Evolutionary conservation across 2,329 filamentous ascomycete genomes (phyloP).

Genomic region (Diaporthe vexans): DNA sequence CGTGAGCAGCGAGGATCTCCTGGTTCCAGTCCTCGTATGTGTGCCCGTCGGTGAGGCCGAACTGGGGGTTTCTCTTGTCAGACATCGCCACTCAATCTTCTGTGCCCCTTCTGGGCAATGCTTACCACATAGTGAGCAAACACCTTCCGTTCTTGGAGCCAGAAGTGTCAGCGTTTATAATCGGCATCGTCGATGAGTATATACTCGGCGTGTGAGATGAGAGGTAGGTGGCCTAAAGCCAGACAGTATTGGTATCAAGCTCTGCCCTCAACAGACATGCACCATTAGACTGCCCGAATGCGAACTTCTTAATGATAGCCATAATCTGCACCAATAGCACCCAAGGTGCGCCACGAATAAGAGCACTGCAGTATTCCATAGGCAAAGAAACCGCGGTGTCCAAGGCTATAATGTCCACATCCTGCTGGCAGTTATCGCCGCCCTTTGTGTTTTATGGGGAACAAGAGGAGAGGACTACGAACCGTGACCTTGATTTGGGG

Average conservation of each 20-base stretch:
- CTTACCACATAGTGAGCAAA: slow-evolving; percentile 50
- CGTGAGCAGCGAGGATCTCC: slow-evolving; percentile 52
- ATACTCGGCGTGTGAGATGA: neutral
- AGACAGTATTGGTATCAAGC: neutral
- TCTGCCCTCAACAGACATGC: neutral
- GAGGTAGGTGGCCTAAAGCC: too few species aligned
- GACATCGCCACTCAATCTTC: neutral
- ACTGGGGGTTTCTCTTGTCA: slow-evolving; percentile 40
- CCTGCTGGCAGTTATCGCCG: too few species aligned
- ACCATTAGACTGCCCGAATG: too few species aligned
- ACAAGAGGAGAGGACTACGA: neutral
- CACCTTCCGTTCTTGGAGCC: slow-evolving; percentile 42
- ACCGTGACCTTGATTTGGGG: neutral
- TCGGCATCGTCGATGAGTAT: neutral
- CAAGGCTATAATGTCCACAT: neutral
- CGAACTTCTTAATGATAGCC: too few species aligned
- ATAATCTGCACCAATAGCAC: neutral
- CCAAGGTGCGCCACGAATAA: too few species aligned
- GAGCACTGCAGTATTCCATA: neutral
- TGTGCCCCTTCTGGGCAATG: neutral
- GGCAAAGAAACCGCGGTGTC: neutral
- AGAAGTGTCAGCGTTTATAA: neutral
- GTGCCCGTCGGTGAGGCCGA: slow-evolving; percentile 52
- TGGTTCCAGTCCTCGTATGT: slow-evolving; percentile 49
- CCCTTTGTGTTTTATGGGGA: neutral